Conservation (phyloP, 2,329 filamentous ascomycete genomes). For the Clarireedia paspali region DNA sequence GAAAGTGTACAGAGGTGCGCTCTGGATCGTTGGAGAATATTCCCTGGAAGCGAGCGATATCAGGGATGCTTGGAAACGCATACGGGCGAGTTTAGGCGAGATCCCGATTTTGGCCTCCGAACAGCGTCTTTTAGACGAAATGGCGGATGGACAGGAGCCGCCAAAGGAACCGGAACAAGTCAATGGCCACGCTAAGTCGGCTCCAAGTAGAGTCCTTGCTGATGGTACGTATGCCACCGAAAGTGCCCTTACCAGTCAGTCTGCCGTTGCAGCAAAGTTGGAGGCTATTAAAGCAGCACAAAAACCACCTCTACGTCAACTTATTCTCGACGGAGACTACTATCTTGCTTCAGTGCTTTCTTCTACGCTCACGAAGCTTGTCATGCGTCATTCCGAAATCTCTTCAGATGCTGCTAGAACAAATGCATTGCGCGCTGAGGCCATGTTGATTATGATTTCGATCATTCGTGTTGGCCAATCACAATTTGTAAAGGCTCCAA, state of each 20-base stretch:
- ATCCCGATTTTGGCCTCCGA: slow-evolving; percentile 96
- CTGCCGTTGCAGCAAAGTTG: slow-evolving; percentile 79
- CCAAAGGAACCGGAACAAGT: slow-evolving; percentile 54
- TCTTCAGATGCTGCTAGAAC: slow-evolving; percentile 79
- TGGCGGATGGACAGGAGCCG: slow-evolving; percentile 60
- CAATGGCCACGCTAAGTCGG: slow-evolving; percentile 74
- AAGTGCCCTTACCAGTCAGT: slow-evolving; percentile 88
- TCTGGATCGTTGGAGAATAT: slow-evolving; percentile 98
- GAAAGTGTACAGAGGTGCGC: slow-evolving; percentile 91
- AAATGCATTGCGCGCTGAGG: slow-evolving; percentile 89
- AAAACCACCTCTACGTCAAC: slow-evolving; percentile 88
- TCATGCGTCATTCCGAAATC: slow-evolving; percentile 95
- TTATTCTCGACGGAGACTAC: slow-evolving; percentile 95
- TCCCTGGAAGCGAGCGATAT: slow-evolving; percentile 91
- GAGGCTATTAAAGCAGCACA: slow-evolving; percentile 96
- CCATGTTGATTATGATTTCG: slow-evolving; percentile 99
- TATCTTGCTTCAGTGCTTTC: slow-evolving; percentile 94
- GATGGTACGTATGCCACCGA: slow-evolving; percentile 98
- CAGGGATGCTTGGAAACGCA: slow-evolving; percentile 92
- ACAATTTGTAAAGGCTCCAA: slow-evolving; percentile 95
- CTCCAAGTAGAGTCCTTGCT: slow-evolving; percentile 82
- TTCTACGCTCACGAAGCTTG: slow-evolving; percentile 90
- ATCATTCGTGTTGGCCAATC: slow-evolving; percentile 97
- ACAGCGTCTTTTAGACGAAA: slow-evolving; percentile 82
- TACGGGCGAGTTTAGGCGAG: slow-evolving; percentile 87